Evolutionary conservation across 2,329 filamentous ascomycete species (phyloP).

Genomic region (Lachnellula arida): DNA sequence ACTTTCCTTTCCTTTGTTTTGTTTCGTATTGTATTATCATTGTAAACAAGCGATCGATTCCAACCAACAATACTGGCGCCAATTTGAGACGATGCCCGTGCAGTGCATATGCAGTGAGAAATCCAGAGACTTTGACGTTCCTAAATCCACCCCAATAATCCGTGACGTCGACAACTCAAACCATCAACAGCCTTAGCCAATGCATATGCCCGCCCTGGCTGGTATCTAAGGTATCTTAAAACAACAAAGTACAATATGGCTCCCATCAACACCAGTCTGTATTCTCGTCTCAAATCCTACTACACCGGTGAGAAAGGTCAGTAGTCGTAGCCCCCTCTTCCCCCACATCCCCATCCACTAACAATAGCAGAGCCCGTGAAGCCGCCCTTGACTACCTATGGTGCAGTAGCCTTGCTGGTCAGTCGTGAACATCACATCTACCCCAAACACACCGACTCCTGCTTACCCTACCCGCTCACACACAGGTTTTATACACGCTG

Average conservation of each 20-base stretch:
- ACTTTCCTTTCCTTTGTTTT: background rate
- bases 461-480: constrained; percentile 29
- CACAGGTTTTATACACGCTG: constrained; percentile 72
- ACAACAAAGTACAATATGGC: constrained; percentile 19
- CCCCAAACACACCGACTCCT: background rate
- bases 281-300: constrained; percentile 23
- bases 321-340: constrained; percentile 5
- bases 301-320: constrained; percentile 24
- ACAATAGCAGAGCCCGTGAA: constrained; percentile 20
- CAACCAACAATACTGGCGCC: no score
- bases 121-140: constrained; percentile 5
- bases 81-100: background rate
- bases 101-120: constrained; percentile 8
- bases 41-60: no score
- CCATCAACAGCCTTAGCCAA: background rate
- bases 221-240: background rate
- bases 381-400: constrained; percentile 24
- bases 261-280: constrained; percentile 19
- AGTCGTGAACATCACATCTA: background rate
- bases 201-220: background rate
- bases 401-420: constrained; percentile 26
- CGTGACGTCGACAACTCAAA: constrained; percentile 1
- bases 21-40: background rate
- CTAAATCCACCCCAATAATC: constrained; percentile 4
- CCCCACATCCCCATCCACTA: background rate